These are phyloP conservation scores for Auxenochlorella protothecoides DNA, from an alignment of 139 green algal genomes.

Conservation along the genomic window DNA sequence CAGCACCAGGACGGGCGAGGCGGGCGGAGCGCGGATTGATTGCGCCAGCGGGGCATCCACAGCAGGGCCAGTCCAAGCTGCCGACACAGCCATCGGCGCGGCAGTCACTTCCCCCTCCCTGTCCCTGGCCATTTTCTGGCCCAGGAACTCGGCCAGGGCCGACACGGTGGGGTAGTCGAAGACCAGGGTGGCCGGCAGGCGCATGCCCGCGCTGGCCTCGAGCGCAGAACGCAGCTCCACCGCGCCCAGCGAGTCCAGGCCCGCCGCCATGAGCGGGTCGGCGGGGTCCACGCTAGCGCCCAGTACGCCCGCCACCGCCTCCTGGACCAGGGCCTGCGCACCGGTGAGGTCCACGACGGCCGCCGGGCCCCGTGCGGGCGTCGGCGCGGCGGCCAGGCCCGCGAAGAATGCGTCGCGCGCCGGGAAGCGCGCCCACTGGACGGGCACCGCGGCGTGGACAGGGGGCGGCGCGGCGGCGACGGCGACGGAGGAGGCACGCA, in stretches of 20 bases:
- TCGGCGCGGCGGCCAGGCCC: neutral
- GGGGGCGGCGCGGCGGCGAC: conserved; percentile 7
- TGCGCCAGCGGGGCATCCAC: neutral
- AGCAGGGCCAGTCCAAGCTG: neutral
- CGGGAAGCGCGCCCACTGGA: conserved; percentile 29
- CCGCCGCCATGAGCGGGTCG: conserved; percentile 36
- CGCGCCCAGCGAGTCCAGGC: conserved; percentile 45
- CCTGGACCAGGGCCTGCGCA: conserved; percentile 12
- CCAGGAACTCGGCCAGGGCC: conserved; percentile 13
- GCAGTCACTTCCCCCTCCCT: neutral
- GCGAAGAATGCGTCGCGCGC: neutral
- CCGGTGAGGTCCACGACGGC: neutral
- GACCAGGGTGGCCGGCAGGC: conserved; percentile 50
- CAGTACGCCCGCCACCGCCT: conserved; percentile 14
- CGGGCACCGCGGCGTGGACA: conserved; percentile 21
- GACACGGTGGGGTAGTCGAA: conserved; percentile 64
- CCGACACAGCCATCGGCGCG: neutral
- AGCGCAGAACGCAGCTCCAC: conserved; percentile 33
- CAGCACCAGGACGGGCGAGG: neutral
- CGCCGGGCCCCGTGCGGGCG: neutral
- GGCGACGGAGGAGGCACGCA: conserved; percentile 12
- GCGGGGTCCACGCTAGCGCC: conserved; percentile 3
- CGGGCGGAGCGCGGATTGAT: no score
- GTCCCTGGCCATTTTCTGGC: conserved; percentile 3
- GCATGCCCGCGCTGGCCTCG: conserved; percentile 31